phyloP scores from a whole-genome alignment of 192 early-diverging fungal species.

The Backusella sp. region DNA sequence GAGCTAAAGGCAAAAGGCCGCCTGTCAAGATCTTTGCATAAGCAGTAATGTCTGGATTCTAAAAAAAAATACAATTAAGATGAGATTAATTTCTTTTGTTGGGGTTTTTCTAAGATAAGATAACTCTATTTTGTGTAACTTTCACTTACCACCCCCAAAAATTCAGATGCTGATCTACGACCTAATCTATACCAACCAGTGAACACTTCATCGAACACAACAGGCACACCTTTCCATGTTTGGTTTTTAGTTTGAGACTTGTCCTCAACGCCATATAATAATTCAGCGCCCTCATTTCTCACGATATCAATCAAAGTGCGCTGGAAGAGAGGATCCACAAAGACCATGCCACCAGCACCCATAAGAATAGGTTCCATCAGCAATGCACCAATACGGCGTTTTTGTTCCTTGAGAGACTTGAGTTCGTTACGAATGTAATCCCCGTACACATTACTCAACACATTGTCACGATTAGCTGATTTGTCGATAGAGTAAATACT shows the following conservation, averaged over 20 bases:
- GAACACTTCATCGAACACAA: slow-evolving; percentile 86
- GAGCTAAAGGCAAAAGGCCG: slow-evolving; percentile 67
- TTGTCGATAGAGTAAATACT: slow-evolving; percentile 18
- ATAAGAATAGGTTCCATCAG: slow-evolving; percentile 78
- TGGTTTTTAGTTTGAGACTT: background rate
- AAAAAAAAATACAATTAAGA: slow-evolving; percentile 11
- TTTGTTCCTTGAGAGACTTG: slow-evolving; percentile 33
- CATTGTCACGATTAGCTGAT: slow-evolving; percentile 13
- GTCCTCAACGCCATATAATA: slow-evolving; percentile 30
- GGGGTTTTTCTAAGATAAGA: slow-evolving; percentile 5
- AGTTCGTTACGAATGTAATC: slow-evolving; percentile 41
- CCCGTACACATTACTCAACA: slow-evolving; percentile 40
- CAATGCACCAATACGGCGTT: slow-evolving; percentile 53
- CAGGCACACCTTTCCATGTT: slow-evolving; percentile 56
- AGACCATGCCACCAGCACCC: slow-evolving; percentile 86
- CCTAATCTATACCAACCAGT: slow-evolving; percentile 72
- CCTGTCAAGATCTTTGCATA: slow-evolving; percentile 81
- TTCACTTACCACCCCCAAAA: slow-evolving; percentile 57
- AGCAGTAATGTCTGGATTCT: slow-evolving; percentile 72
- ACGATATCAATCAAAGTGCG: slow-evolving; percentile 56
- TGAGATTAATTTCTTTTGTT: slow-evolving; percentile 10
- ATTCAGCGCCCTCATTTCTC: slow-evolving; percentile 28
- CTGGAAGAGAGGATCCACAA: slow-evolving; percentile 79
- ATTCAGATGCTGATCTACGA: slow-evolving; percentile 48
- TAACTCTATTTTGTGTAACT: background rate